Evolutionary conservation across 345 rosid genomes (phyloP).

Genomic region (Populus pruinosa): DNA sequence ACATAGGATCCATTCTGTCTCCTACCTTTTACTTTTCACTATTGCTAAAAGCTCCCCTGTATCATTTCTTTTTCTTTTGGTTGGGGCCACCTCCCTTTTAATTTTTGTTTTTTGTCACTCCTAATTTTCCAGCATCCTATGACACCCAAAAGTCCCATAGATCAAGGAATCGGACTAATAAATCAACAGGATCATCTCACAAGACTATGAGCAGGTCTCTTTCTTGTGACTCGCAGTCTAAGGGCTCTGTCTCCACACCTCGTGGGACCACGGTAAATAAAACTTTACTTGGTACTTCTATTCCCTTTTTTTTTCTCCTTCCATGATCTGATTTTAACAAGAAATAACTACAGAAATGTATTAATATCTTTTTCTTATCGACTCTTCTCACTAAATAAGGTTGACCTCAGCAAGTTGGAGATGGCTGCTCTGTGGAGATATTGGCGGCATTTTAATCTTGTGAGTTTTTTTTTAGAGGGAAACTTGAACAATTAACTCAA

Average conservation of each 20-base stretch:
- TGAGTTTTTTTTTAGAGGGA: constrained; percentile 26
- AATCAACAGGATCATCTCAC: constrained; percentile 69
- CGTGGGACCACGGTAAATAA: constrained; percentile 49
- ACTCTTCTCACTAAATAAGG: constrained; percentile 43
- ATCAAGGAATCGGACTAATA: constrained; percentile 66
- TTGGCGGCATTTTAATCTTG: constrained; percentile 88
- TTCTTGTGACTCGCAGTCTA: constrained; percentile 83
- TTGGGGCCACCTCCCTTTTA: constrained; percentile 38
- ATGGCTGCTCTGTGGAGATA: constrained; percentile 84
- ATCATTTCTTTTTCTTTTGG: constrained; percentile 35
- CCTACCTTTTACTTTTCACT: constrained; percentile 56
- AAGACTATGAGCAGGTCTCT: constrained; percentile 65
- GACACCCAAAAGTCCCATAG: constrained; percentile 80
- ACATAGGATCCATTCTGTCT: constrained; percentile 67
- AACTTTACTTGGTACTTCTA: not conserved
- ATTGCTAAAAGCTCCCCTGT: constrained; percentile 38
- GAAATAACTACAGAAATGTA: not conserved
- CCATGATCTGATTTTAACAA: not conserved
- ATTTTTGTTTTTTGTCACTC: constrained; percentile 25
- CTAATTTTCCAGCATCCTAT: constrained; percentile 57
- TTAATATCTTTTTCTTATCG: not conserved
- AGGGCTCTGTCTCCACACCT: constrained; percentile 53
- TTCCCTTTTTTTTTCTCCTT: not conserved
- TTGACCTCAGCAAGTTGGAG: constrained; percentile 91
- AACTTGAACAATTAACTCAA: not conserved